Base-by-base conservation (phyloP, 805 yeast species). In the Spathaspora sp. region DNA sequence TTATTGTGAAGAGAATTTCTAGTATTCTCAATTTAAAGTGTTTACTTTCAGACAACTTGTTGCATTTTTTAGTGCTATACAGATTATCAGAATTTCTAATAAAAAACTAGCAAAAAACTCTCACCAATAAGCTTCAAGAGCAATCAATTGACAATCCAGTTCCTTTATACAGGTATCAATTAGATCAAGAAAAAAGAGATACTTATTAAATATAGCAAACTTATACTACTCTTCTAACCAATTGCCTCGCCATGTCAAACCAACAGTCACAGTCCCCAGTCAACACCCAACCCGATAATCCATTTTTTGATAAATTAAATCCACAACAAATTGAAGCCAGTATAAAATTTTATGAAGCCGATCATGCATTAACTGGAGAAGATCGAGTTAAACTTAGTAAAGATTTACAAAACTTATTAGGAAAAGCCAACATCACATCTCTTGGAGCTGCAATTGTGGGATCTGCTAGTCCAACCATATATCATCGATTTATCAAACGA, bases 311-410 rank as follows among this genome's bases (percentile, higher is more conserved):
- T 26, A 61, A 57, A 49, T 61, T 72, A 29, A 59, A 66, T 8
- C 70, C 71, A 2, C 56, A 60, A n/a, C 72, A 72, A 53, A 66
- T 72, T 57, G 58, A 70, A 29, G 72, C 73, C n/a, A 62, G 68
- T 50, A 67, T 73, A 40, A 52, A 61, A 18, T 74, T 74, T 53
- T 73, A 72, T 55, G 73, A 73, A 53, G 77, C 76, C 3, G 78
- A 74, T 56, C 69, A 64, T 32, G 52, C 59, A 29, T 61, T 74
- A 46, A 60, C 59, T n/a, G 49, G 54, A 1, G 55, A 63, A 5
- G 78, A 74, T 52, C 58, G 78, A 35, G 50, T 47, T 3, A 60
- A 60, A 16, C 53, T 74, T 39, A 62, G 73, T 2, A 50, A 60
- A 12, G 75, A 70, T 48, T 61, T 74, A 51, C 58, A 62, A 32